Base-by-base conservation (phyloP, 1,284 basidiomycete genomes). In the Exobasidium cylindrosporum region DNA sequence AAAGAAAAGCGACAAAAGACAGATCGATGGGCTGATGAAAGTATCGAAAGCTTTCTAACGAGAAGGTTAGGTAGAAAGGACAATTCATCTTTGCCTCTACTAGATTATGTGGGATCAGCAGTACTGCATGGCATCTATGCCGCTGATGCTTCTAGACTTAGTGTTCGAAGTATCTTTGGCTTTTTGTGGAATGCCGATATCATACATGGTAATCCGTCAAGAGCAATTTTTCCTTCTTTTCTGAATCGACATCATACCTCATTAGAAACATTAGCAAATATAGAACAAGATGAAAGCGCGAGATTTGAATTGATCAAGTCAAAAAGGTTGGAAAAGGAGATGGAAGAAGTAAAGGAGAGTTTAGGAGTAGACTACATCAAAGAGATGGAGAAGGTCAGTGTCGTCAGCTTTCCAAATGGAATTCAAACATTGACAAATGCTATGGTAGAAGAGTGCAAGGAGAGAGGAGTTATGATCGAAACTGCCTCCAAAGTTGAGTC, bases 51-150 rank as follows among this genome's bases (percentile, higher is more conserved):
- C 0, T 91, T 97, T 73, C 81, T 97, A 60, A 79, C 85, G 0
- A 84, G 91, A 3, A 84, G 92, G 11, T 89, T 97, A 62, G 91
- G 92, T 0, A 50, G 26, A 28, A 24, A 50, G 14, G 80, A 83
- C 0, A 90, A 92, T 0, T 44, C 53, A 3, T 23, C 53, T 17
- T 14, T 31, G 28, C 47, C 47, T 4, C 4, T 50, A 14, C 5
- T 50, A 24, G 47, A 50, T 14, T 50, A 50, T 28, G 17, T 59
- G 24, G 49, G 26, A 24, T 91, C 89, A 60, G 89, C 93, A 0
- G 83, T 97, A 65, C 86, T 93, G 0, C 94, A 97, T 73, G 95
- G 94, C 0, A 90, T 98, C 63, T 97, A 96, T 77, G 92, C 92
- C 0, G 87, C 91, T 0, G 92, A 95, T 72, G 86, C 91, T 2